Evolutionary conservation across 208 protist species (phyloP), one percentile per base, ranked within the genome.

Genomic region (Crithidia expoeki): DNA sequence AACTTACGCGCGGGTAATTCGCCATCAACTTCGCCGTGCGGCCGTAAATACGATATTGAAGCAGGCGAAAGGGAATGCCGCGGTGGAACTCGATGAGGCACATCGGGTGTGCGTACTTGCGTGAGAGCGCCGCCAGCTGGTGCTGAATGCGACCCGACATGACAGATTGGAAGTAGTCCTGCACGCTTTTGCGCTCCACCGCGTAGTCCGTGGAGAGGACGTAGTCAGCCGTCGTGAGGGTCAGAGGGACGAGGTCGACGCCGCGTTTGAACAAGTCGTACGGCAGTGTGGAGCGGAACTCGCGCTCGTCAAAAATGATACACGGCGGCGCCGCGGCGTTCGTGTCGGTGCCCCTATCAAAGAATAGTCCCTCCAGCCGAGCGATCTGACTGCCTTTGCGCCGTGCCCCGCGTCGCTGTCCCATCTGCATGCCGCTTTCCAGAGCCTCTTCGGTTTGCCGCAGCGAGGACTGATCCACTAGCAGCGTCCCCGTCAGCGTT

Each of bases 301-400:
- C 88, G 1, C 91, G 86, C 57, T 96, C 89, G 60, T 96, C 91
- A 72, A 96, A 92, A 36, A 96, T 72, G 42, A 96, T 57, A 49
- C 90, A 66, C 23, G 86, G 86, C 63, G 44, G 56, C 21, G 53
- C 19, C 17, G 62, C 63, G 23, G 46, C 7, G 36, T n/a, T 5
- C 46, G 55, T 25, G 34, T 10, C 19, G 47, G 23, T 25, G n/a
- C 21, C 32, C 30, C 10, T 34, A 53, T 46, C 28, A 2, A 60
- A 34, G 17, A 42, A 59, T 0, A 1, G 30, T 0, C 64, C 62
- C 23, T 23, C 23, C 4, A 73, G 21, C 1, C 53, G 62, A 0
- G 38, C 32, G 11, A 79, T 56, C n/a, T 25, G 21, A 38, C 46
- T 58, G 23, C 62, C 50, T 27, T 38, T 60, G 36, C 55, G 70